phyloP scores from a whole-genome alignment of 345 rosid genomes.

The Mallotus nudiflorus region DNA sequence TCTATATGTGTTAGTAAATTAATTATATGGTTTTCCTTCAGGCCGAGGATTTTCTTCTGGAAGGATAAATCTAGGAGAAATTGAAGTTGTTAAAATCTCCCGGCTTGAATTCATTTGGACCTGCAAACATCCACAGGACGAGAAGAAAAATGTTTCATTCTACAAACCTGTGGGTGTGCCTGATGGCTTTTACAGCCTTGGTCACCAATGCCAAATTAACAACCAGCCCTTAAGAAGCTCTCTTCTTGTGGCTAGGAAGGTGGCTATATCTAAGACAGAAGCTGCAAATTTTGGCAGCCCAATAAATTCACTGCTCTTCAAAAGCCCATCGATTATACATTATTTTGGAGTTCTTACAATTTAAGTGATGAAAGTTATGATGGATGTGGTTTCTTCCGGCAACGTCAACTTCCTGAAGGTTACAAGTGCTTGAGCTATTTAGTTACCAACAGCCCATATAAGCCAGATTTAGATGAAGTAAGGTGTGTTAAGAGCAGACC shows the following conservation, averaged over 20 bases:
- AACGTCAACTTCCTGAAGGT: slow-evolving; percentile 72
- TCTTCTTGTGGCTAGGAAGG: slow-evolving; percentile 63
- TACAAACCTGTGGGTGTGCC: slow-evolving; percentile 69
- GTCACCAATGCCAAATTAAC: slow-evolving; percentile 73
- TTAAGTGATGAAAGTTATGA: slow-evolving; percentile 32
- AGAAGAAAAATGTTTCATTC: slow-evolving; percentile 51
- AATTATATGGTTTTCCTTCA: slow-evolving; percentile 26
- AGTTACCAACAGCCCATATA: slow-evolving; percentile 52
- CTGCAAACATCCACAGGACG: slow-evolving; percentile 36
- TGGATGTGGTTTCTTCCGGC: slow-evolving; percentile 69
- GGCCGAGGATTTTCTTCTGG: slow-evolving; percentile 75
- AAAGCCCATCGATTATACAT: slow-evolving; percentile 60
- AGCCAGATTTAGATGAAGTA: slow-evolving; percentile 67
- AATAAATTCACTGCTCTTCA: slow-evolving; percentile 40
- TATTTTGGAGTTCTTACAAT: slow-evolving; percentile 72
- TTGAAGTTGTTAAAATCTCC: slow-evolving; percentile 54
- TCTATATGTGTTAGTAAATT: neutral
- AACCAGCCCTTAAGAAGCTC: slow-evolving; percentile 60
- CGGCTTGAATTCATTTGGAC: slow-evolving; percentile 68
- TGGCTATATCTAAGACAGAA: slow-evolving; percentile 26
- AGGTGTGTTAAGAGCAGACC: slow-evolving; percentile 75
- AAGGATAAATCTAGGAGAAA: slow-evolving; percentile 63
- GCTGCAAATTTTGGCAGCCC: slow-evolving; percentile 3
- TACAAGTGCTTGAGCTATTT: slow-evolving; percentile 64
- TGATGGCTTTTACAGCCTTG: slow-evolving; percentile 63